Evolutionary conservation across 2,329 filamentous ascomycete species (phyloP).

Genomic region (Colletotrichum acutatum): DNA sequence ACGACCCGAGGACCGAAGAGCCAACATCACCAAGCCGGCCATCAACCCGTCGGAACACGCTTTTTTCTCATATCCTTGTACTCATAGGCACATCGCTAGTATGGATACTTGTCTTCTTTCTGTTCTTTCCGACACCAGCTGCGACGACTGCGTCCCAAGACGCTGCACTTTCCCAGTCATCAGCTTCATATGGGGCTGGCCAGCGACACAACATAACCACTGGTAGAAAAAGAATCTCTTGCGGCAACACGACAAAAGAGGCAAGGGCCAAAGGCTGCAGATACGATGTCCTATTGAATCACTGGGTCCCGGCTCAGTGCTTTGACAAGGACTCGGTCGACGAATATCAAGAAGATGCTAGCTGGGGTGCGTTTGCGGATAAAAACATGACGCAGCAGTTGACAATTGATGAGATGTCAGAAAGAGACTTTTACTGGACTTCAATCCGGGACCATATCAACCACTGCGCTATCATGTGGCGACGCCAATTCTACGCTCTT

Average conservation of each 20-base stretch:
- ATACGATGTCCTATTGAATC: constrained; percentile 41
- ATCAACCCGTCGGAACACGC: constrained; percentile 10
- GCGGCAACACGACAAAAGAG: constrained; percentile 37
- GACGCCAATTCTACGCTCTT: constrained; percentile 40
- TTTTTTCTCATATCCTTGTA: constrained; percentile 35
- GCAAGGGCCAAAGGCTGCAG: constrained; percentile 37
- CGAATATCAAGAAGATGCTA: constrained; percentile 41
- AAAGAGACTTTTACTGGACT: constrained; percentile 39
- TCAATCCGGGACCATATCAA: constrained; percentile 41
- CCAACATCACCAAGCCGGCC: background rate
- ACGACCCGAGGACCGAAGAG: constrained; percentile 36
- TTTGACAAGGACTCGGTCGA: constrained; percentile 39
- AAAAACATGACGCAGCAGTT: constrained; percentile 38
- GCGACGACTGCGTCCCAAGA: background rate
- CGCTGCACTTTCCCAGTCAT: background rate
- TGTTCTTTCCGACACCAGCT: constrained; percentile 20
- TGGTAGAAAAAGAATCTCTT: constrained; percentile 33
- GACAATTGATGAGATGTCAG: constrained; percentile 38
- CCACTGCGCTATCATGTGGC: constrained; percentile 43
- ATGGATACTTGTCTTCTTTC: constrained; percentile 37
- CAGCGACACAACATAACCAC: constrained; percentile 38
- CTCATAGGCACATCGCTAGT: constrained; percentile 39
- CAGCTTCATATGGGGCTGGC: background rate
- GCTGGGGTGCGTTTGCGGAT: constrained; percentile 40
- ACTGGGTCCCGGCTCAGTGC: constrained; percentile 40